A percentile compares a stretch with the other conserved stretches of the same genome.
Conservation (phyloP, 2,329 filamentous ascomycete genomes). For the Botryotinia narcissicola region DNA sequence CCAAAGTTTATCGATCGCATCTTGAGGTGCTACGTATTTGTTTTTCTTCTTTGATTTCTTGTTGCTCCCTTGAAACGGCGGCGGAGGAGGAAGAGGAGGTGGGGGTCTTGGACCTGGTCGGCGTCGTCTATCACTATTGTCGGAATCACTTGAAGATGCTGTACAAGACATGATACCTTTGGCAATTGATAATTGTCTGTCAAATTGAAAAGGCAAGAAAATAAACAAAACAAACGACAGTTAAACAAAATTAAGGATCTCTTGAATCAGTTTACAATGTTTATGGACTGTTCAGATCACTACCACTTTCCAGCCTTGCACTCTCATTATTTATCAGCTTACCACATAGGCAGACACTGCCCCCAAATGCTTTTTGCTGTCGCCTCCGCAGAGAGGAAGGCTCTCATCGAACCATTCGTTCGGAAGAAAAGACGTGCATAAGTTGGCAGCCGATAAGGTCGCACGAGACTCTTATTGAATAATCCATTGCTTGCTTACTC, state of each 20-base stretch:
- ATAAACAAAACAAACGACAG: neutral
- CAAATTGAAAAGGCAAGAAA: neutral
- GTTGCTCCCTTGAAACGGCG: constrained; percentile 14
- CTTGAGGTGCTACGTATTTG: constrained; percentile 59
- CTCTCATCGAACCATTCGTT: constrained; percentile 13
- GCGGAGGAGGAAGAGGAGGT: constrained; percentile 23
- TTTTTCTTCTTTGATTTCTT: constrained; percentile 49
- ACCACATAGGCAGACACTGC: constrained; percentile 8
- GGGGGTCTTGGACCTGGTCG: neutral
- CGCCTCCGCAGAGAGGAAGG: neutral
- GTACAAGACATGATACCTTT: constrained; percentile 24
- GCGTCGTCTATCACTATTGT: constrained; percentile 20
- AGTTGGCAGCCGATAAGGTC: constrained; percentile 1
- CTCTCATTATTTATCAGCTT: neutral
- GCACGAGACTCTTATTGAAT: neutral
- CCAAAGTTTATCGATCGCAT: constrained; percentile 67
- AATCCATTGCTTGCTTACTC: neutral
- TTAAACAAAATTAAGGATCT: neutral
- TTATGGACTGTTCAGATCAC: neutral
- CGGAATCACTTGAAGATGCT: constrained; percentile 29
- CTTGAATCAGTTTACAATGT: neutral
- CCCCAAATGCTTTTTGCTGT: constrained; percentile 5
- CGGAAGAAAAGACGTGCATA: constrained; percentile 18
- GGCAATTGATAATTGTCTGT: neutral
- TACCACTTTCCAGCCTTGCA: neutral